A percentile compares a stretch with the other conserved stretches of the same genome.
These are phyloP conservation scores for Rhypophila decipiens DNA, from an alignment of 495 filamentous ascomycete species.

Conservation along the genomic window DNA sequence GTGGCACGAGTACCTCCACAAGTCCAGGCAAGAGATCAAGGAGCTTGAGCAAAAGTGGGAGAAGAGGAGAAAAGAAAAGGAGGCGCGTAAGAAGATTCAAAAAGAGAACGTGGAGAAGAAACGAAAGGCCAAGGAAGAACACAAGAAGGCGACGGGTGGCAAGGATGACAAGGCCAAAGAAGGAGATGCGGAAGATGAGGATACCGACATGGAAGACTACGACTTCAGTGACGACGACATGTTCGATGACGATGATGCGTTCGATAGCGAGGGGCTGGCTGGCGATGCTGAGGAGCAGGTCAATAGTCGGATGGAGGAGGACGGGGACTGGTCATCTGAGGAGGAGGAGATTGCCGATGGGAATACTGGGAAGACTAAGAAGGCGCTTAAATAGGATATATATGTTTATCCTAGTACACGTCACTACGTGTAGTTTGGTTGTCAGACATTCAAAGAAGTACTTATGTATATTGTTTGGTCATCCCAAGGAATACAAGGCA, in stretches of 20 bases:
- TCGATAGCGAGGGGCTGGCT: slow-evolving; percentile 46
- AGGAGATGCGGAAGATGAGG: slow-evolving; percentile 47
- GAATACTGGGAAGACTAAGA: slow-evolving; percentile 1
- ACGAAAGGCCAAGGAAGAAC: slow-evolving; percentile 47
- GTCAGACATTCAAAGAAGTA: no score
- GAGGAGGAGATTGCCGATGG: slow-evolving; percentile 33
- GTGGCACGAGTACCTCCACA: slow-evolving; percentile 93
- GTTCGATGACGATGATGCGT: slow-evolving; percentile 53
- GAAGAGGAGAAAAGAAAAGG: slow-evolving; percentile 68
- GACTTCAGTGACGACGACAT: slow-evolving; percentile 49
- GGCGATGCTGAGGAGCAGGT: slow-evolving; percentile 56
- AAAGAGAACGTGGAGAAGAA: slow-evolving; percentile 85
- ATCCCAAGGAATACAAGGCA: no score
- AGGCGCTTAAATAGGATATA: no score
- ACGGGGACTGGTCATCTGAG: slow-evolving; percentile 48
- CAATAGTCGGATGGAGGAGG: slow-evolving; percentile 48
- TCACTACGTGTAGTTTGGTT: no score
- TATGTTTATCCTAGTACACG: no score
- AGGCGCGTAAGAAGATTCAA: slow-evolving; percentile 70
- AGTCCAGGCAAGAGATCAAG: slow-evolving; percentile 69
- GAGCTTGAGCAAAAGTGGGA: slow-evolving; percentile 78
- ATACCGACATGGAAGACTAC: slow-evolving; percentile 55
- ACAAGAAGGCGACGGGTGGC: slow-evolving; percentile 42
- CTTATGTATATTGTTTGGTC: no score
- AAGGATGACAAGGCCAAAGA: no score